Evolutionary conservation across 2,329 filamentous ascomycete genomes (phyloP), one percentile per base, ranked within the genome.

Genomic region (Malbranchea cinnamomea): DNA sequence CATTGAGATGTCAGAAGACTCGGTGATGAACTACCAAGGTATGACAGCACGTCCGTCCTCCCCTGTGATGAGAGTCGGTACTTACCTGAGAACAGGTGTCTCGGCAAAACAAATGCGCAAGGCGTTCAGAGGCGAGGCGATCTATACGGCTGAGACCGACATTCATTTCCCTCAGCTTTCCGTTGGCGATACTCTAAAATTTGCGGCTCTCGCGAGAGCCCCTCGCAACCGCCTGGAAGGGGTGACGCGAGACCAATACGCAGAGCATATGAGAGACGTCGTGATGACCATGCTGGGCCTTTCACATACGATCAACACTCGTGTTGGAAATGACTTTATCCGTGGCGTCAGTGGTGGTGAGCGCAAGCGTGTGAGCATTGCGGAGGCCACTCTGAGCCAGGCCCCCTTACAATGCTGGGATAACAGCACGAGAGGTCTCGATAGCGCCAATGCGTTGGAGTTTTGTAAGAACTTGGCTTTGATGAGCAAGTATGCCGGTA

Each of bases 71-170:
- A 53, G 61, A 1, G 52, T 62, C 27, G 62, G n/a, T 10, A n/a
- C 4, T 11, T 18, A 15, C 17, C 8, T 28, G 26, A 10, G 7
- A 28, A 13, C 16, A 25, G 23, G 30, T 14, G 13, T 31, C 14
- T 9, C 8, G 4, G 76, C 2, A 68, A 79, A 74, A 71, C 40
- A 71, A 65, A 11, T 60, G 58, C 1, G 55, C 41, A 68, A 77
- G 45, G 62, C 67, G 30, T 91, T 82, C 50, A 69, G 81, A 16
- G 81, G 81, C 29, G 81, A 92, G 55, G 76, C 78, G 1, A 74
- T 87, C 4, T 91, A 89, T 58, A 85, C 83, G 46, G 73, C 79
- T 42, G 80, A 85, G 49, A 81, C 89, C 39, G 83, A 92, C 41
- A 65, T 85, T 14, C 83, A 92, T 42, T 76, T 84, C 42, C 71